Evolutionary conservation across 2,329 filamentous ascomycete species (phyloP).

Genomic region (Fusarium sp.): DNA sequence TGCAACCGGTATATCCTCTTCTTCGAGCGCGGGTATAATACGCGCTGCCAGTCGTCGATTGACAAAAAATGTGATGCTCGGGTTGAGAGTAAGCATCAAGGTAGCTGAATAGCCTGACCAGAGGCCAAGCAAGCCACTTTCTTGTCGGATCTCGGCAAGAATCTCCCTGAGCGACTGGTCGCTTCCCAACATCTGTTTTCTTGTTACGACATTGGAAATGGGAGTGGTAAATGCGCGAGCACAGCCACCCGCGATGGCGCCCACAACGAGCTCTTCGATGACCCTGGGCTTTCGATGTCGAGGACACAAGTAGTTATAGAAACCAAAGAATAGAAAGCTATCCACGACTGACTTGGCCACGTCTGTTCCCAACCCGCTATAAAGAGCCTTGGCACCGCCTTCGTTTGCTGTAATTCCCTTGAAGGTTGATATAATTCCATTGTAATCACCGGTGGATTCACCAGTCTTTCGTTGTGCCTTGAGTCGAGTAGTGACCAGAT

Average conservation of each 20-base stretch:
- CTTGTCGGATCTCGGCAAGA: conserved; percentile 67
- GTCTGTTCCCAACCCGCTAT: conserved; percentile 70
- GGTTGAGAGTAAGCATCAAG: conserved; percentile 83
- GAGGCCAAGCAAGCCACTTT: conserved; percentile 78
- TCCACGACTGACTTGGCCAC: conserved; percentile 75
- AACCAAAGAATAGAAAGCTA: conserved; percentile 86
- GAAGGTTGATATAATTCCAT: conserved; percentile 73
- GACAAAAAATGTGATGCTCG: conserved; percentile 84
- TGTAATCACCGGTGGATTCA: conserved; percentile 62
- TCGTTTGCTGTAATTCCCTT: conserved; percentile 75
- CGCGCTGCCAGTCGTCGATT: conserved; percentile 74
- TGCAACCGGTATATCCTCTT: conserved; percentile 51
- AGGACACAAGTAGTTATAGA: conserved; percentile 68
- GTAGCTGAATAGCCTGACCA: conserved; percentile 90
- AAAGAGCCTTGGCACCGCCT: conserved; percentile 76
- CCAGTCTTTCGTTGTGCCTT: conserved; percentile 76
- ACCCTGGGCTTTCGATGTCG: conserved; percentile 62
- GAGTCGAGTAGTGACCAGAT: conserved; percentile 81
- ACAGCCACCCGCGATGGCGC: conserved; percentile 76
- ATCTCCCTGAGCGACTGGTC: conserved; percentile 63
- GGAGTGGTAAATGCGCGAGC: conserved; percentile 82
- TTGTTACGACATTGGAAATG: conserved; percentile 81
- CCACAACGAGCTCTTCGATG: conserved; percentile 77
- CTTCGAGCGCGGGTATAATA: conserved; percentile 61
- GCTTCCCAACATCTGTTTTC: conserved; percentile 74